Evolutionary conservation across 495 filamentous ascomycete species (phyloP).

Genomic region (Parachaetomium inaequale): DNA sequence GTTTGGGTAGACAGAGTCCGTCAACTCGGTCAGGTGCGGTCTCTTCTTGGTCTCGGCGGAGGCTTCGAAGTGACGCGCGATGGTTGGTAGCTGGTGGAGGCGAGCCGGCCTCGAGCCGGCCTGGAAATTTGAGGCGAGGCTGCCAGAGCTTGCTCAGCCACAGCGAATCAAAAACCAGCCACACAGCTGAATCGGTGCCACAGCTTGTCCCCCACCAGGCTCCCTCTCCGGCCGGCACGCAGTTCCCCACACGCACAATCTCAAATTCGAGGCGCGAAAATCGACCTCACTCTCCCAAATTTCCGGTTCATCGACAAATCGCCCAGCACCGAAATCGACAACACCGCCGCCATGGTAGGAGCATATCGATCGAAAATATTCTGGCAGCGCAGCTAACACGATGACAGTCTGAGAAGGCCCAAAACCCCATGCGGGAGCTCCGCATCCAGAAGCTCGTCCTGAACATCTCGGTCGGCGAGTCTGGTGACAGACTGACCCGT

Average conservation of each 20-base stretch:
- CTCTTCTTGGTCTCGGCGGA: conserved; percentile 28
- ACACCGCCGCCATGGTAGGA: conserved; percentile 32
- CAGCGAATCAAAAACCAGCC: conserved; percentile 21
- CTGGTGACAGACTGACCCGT: conserved; percentile 99
- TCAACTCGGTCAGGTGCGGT: conserved; percentile 25
- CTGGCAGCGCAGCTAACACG: conserved; percentile 22
- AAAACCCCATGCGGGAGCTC: conserved; percentile 99
- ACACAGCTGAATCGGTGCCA: not conserved
- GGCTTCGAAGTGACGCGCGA: conserved; percentile 37
- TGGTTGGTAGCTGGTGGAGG: conserved; percentile 24
- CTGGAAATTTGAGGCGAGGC: conserved; percentile 34
- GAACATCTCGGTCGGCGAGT: conserved; percentile 99
- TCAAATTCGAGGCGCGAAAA: conserved; percentile 28
- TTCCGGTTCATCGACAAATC: conserved; percentile 18
- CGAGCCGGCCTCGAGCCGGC: conserved; percentile 14
- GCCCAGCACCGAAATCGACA: conserved; percentile 27
- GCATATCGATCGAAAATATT: not conserved
- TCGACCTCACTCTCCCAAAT: conserved; percentile 24
- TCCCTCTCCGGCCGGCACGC: conserved; percentile 7
- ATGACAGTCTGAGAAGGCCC: conserved; percentile 64
- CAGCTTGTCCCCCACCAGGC: conserved; percentile 29
- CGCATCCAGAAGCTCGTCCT: conserved; percentile 99
- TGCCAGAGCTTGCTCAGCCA: conserved; percentile 29
- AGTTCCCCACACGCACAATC: conserved; percentile 31
- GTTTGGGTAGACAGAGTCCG: conserved; percentile 29